Percentiles rank a stretch among this genome's conserved stretches.
phyloP scores from a whole-genome alignment of 208 protist species.

The Endotrypanum monterogeii region DNA sequence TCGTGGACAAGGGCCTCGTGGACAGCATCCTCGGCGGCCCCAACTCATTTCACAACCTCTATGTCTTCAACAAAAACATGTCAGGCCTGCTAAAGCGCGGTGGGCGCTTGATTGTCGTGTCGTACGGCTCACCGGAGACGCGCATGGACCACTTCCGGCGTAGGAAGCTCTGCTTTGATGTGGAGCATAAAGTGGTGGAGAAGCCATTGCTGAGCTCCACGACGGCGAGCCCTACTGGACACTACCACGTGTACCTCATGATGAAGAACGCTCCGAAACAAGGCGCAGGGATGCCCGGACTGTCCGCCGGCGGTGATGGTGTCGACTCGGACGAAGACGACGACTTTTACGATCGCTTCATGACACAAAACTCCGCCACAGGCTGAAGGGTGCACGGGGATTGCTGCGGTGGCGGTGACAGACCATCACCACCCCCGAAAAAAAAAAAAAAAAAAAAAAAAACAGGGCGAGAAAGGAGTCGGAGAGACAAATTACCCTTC shows the following conservation, averaged over 20 bases:
- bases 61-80: constrained; percentile 89
- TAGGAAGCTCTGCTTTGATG: constrained; percentile 85
- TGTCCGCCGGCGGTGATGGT: constrained; percentile 31
- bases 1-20: constrained; percentile 89
- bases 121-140: constrained; percentile 89
- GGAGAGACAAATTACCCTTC: neutral
- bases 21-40: constrained; percentile 85
- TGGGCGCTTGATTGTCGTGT: constrained; percentile 81
- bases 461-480: neutral
- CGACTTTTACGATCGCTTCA: constrained; percentile 93
- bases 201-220: constrained; percentile 89
- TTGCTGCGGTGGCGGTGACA: neutral
- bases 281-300: neutral
- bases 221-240: constrained; percentile 65
- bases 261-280: constrained; percentile 66
- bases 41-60: constrained; percentile 91
- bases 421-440: too few relatives aligned
- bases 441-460: too few relatives aligned
- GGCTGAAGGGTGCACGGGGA: constrained; percentile 18
- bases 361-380: constrained; percentile 70
- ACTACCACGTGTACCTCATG: constrained; percentile 94
- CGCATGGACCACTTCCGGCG: constrained; percentile 91
- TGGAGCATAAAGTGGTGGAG: constrained; percentile 84
- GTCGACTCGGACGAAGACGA: constrained; percentile 72
- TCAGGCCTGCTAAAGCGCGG: constrained; percentile 88